phyloP scores from a whole-genome alignment of 495 filamentous ascomycete species.

The Barbatosphaeria neglecta region DNA sequence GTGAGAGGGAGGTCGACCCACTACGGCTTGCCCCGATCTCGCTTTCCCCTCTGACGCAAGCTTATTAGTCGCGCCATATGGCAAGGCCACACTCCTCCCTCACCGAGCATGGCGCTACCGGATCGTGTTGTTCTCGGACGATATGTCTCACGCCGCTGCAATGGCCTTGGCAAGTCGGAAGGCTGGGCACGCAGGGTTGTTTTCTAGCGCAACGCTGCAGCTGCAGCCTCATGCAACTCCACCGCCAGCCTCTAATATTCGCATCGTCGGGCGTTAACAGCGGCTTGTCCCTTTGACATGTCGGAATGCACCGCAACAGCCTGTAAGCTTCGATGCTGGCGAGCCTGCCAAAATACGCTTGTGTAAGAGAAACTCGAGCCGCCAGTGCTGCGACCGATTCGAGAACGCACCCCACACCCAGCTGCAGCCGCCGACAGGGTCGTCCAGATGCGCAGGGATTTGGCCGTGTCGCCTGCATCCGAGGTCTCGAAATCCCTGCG shows the following conservation, averaged over 20 bases:
- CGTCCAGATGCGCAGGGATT: conserved; percentile 16
- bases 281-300: too few relatives aligned
- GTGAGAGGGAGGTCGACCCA: neutral
- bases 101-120: neutral
- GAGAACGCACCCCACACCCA: conserved; percentile 22
- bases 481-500: conserved; percentile 12
- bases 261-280: neutral
- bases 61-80: too few relatives aligned
- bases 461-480: conserved; percentile 22
- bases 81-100: too few relatives aligned
- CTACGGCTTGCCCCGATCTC: neutral
- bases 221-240: neutral
- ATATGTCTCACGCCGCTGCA: neutral
- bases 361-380: conserved; percentile 15
- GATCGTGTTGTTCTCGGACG: neutral
- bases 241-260: neutral
- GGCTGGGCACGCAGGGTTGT: neutral
- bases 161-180: neutral
- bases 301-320: too few relatives aligned
- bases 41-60: neutral
- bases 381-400: conserved; percentile 3
- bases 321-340: neutral
- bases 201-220: neutral
- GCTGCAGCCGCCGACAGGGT: conserved; percentile 13
- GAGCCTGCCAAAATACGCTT: conserved; percentile 6